Conservation (phyloP, 805 yeast species). For the Brettanomyces naardenensis region DNA sequence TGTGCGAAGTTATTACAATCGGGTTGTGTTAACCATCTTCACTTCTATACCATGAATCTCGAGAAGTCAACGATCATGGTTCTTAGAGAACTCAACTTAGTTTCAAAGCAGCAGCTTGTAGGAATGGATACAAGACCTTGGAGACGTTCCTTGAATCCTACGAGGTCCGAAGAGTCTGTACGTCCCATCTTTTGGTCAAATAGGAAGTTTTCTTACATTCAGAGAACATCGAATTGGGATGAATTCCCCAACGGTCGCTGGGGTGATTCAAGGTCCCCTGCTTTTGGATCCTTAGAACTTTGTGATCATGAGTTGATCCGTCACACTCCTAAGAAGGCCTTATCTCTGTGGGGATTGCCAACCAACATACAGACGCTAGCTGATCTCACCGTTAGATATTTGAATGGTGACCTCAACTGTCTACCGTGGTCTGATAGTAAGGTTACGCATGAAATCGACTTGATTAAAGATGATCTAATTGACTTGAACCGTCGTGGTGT, state of each 20-base stretch:
- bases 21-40: constrained; percentile 76
- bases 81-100: constrained; percentile 61
- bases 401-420: constrained; percentile 61
- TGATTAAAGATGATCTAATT: constrained; percentile 52
- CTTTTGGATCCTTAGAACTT: constrained; percentile 84
- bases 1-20: constrained; percentile 65
- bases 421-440: constrained; percentile 97
- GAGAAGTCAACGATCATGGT: constrained; percentile 88
- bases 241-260: constrained; percentile 98
- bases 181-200: constrained; percentile 96
- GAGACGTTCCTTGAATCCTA: constrained; percentile 83
- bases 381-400: constrained; percentile 55
- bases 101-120: constrained; percentile 20
- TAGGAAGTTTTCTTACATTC: constrained; percentile 81
- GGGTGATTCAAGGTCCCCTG: constrained; percentile 98
- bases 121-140: constrained; percentile 54
- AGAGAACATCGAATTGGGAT: constrained; percentile 92
- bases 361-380: constrained; percentile 49
- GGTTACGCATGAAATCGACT: constrained; percentile 63
- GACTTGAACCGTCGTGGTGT: constrained; percentile 60
- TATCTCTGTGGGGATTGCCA: constrained; percentile 88
- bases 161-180: constrained; percentile 70
- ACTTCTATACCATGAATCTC: constrained; percentile 95
- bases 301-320: constrained; percentile 74
- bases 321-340: constrained; percentile 72